Conservation (phyloP, 1,139 yeast species). For the Suhomyces atakaporum region DNA sequence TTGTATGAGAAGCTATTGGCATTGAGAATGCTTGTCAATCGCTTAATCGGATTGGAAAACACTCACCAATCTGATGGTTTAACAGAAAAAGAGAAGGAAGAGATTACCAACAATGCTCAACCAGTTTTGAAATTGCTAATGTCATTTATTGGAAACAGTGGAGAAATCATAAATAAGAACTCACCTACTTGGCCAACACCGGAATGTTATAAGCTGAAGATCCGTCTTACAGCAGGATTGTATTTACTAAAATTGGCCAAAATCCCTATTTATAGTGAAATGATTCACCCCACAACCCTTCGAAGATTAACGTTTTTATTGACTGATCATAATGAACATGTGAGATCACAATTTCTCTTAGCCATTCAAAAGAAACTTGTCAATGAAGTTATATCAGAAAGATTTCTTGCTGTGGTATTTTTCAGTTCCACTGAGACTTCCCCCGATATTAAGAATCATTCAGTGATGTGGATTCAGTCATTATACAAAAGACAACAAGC, state of each 20-base stretch:
- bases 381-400: conserved; percentile 56
- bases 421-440: conserved; percentile 79
- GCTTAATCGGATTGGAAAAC: conserved; percentile 51
- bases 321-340: conserved; percentile 65
- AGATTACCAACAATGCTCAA: conserved; percentile 42
- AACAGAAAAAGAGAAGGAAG: conserved; percentile 28
- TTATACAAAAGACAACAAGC: conserved; percentile 48
- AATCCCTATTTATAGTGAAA: conserved; percentile 50
- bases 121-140: conserved; percentile 69
- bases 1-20: conserved; percentile 55
- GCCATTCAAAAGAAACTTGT: conserved; percentile 57
- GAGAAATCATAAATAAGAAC: conserved; percentile 67
- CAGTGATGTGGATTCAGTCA: conserved; percentile 74
- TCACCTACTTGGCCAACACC: conserved; percentile 64
- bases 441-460: conserved; percentile 46
- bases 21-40: conserved; percentile 62
- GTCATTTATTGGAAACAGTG: conserved; percentile 72
- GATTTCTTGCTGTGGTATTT: conserved; percentile 67
- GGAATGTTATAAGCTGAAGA: conserved; percentile 53
- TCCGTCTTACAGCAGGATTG: conserved; percentile 71
- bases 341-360: conserved; percentile 55
- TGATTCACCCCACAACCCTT: conserved; percentile 55
- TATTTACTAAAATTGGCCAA: conserved; percentile 66
- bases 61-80: conserved; percentile 20
- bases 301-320: conserved; percentile 58